Evolutionary conservation across 352 stramenopile species (phyloP).

Genomic region (Phytopythium chamaehyphon): DNA sequence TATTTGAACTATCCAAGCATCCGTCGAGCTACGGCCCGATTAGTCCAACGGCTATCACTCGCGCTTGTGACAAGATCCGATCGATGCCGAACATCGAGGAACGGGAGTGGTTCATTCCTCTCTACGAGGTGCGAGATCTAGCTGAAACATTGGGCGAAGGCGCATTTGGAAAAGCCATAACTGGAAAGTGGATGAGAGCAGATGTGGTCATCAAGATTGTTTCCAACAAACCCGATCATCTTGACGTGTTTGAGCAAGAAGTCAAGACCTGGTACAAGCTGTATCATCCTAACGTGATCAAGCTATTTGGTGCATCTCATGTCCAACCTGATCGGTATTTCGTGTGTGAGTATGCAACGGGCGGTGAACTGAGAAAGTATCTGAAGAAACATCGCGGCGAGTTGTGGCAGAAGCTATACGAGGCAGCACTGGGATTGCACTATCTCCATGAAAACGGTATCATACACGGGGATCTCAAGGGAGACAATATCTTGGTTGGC

Average conservation of each 20-base stretch:
- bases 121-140: not conserved
- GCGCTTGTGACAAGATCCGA: too few species aligned
- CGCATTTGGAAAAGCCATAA: not conserved
- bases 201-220: too few species aligned
- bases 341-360: slow-evolving; percentile 1
- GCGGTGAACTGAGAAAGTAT: slow-evolving; percentile 1
- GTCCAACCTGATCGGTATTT: not conserved
- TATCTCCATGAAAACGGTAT: not conserved
- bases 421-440: not conserved
- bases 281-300: not conserved
- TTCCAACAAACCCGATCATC: not conserved
- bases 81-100: too few species aligned
- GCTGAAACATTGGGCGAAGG: not conserved
- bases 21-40: too few species aligned
- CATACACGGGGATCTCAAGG: slow-evolving; percentile 2
- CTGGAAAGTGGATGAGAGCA: too few species aligned
- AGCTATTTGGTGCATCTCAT: slow-evolving; percentile 1
- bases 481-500: slow-evolving; percentile 1
- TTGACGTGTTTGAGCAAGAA: slow-evolving; percentile 3
- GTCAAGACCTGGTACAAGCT: not conserved
- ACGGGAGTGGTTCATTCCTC: slow-evolving; percentile 6
- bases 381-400: not conserved
- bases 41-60: too few species aligned
- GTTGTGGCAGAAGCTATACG: not conserved
- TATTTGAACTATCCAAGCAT: too few species aligned